Evolutionary conservation across 257 asterid species (phyloP).

Genomic region (Paulownia fortunei): DNA sequence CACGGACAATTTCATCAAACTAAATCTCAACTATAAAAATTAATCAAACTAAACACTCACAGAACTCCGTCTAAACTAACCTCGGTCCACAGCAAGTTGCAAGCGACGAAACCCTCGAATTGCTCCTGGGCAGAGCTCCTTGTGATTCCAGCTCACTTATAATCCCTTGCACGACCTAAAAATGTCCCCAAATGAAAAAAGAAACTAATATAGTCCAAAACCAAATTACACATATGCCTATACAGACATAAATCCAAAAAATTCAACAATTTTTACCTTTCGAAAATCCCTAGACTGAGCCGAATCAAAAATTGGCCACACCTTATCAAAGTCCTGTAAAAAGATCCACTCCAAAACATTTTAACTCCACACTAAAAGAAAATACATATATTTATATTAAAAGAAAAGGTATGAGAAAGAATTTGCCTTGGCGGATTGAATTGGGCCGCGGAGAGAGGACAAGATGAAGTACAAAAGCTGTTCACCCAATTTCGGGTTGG

Average conservation of each 20-base stretch:
- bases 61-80: slow-evolving; percentile 48
- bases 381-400: neutral
- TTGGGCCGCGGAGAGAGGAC: slow-evolving; percentile 95
- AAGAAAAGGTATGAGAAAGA: neutral
- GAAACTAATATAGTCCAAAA: neutral
- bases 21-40: neutral
- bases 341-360: slow-evolving; percentile 31
- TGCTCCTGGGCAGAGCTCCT: slow-evolving; percentile 99
- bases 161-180: slow-evolving; percentile 95
- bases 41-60: slow-evolving; percentile 10
- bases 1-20: neutral
- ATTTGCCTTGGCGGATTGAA: slow-evolving; percentile 88
- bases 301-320: slow-evolving; percentile 99
- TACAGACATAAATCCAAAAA: slow-evolving; percentile 3
- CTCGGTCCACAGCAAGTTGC: slow-evolving; percentile 99
- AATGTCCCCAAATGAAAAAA: slow-evolving; percentile 19
- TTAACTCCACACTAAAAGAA: neutral
- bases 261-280: slow-evolving; percentile 59
- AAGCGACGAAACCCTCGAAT: slow-evolving; percentile 98
- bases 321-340: slow-evolving; percentile 93
- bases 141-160: slow-evolving; percentile 98
- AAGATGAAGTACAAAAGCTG: slow-evolving; percentile 93
- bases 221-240: slow-evolving; percentile 11
- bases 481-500: slow-evolving; percentile 98
- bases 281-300: slow-evolving; percentile 99